These are phyloP conservation scores for Pythium rhizo-oryzae DNA, from an alignment of 352 stramenopile genomes.

Conservation along the genomic window DNA sequence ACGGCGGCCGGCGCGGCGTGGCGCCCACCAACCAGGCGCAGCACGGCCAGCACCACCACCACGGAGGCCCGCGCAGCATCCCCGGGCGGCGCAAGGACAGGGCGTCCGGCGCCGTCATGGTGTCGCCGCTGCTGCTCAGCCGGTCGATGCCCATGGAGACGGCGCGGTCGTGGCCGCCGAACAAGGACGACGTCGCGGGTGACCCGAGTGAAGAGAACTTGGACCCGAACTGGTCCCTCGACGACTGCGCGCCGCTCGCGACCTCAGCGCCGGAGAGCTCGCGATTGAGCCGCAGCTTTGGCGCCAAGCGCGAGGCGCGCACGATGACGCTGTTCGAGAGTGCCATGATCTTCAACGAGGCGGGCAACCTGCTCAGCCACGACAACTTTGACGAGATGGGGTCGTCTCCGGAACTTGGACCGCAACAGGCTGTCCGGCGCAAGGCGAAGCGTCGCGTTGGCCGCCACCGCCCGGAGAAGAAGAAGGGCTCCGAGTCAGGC, in stretches of 20 bases:
- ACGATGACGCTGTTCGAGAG: constrained; percentile 84
- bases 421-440: constrained; percentile 38
- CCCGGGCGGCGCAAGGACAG: constrained; percentile 34
- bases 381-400: constrained; percentile 71
- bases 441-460: constrained; percentile 66
- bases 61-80: constrained; percentile 34
- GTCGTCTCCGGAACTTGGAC: constrained; percentile 48
- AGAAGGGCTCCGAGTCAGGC: constrained; percentile 30
- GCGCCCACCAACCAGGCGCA: constrained; percentile 34
- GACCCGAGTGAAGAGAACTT: constrained; percentile 38
- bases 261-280: constrained; percentile 52
- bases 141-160: constrained; percentile 43
- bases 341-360: constrained; percentile 77
- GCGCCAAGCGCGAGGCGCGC: constrained; percentile 48
- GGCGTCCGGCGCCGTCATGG: not conserved
- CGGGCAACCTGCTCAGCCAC: constrained; percentile 67
- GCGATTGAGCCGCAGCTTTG: constrained; percentile 30
- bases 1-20: constrained; percentile 26
- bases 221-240: constrained; percentile 31
- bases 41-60: constrained; percentile 37
- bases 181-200: constrained; percentile 12
- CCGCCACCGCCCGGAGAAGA: constrained; percentile 55
- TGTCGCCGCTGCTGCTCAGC: constrained; percentile 34
- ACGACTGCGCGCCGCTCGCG: constrained; percentile 28
- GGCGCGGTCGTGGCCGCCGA: constrained; percentile 58